phyloP scores from a whole-genome alignment of 129 eudicot genomes.

The Flaveria linearis region DNA sequence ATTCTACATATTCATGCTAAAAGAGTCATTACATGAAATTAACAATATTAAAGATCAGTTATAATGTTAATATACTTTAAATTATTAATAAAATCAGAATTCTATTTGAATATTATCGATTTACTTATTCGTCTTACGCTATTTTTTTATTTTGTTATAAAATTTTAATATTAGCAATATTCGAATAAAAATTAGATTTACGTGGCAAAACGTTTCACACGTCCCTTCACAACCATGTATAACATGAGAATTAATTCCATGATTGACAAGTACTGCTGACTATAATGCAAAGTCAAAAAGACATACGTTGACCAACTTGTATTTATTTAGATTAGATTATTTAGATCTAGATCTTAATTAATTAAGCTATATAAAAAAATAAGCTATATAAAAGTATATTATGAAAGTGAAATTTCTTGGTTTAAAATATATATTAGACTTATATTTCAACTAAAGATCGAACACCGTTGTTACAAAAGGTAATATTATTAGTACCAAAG shows the following conservation, averaged over 20 bases:
- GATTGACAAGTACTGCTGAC: neutral
- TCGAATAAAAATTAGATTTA: neutral
- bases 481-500: too few relatives aligned
- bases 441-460: neutral
- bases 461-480: too few relatives aligned
- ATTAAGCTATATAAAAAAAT: neutral
- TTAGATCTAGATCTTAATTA: conserved; percentile 11
- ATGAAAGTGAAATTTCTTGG: neutral
- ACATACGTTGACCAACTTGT: neutral
- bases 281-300: neutral
- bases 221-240: neutral
- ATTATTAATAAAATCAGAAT: neutral
- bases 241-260: neutral
- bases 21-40: too few relatives aligned
- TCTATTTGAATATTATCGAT: too few relatives aligned
- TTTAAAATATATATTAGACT: neutral
- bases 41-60: too few relatives aligned
- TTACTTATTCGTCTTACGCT: neutral
- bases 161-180: neutral
- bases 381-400: neutral
- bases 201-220: neutral
- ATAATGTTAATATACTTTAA: too few relatives aligned
- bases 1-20: too few relatives aligned
- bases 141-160: too few relatives aligned
- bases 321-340: neutral